phyloP scores from a whole-genome alignment of 805 yeast species.

The Saturnispora galanensis region DNA sequence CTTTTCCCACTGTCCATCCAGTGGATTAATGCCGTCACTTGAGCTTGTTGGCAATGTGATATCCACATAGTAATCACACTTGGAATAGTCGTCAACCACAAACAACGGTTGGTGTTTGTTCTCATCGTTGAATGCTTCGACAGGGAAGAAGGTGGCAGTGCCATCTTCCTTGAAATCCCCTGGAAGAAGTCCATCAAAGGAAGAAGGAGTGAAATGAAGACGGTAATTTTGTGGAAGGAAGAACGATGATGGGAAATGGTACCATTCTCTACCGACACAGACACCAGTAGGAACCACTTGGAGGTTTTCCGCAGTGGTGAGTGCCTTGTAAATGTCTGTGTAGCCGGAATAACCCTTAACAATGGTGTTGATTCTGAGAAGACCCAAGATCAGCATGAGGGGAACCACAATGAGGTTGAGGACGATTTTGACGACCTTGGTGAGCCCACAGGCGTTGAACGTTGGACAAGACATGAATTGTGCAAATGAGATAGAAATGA shows the following conservation, averaged over 20 bases:
- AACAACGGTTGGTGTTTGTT: constrained; percentile 58
- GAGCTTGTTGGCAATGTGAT: constrained; percentile 38
- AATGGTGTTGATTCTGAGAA: constrained; percentile 34
- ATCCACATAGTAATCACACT: constrained; percentile 69
- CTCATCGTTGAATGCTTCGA: constrained; percentile 63
- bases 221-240: constrained; percentile 59
- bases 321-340: constrained; percentile 6
- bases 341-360: constrained; percentile 34
- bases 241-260: constrained; percentile 81
- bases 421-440: constrained; percentile 4
- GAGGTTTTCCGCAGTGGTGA: background rate
- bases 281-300: constrained; percentile 29
- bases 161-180: constrained; percentile 59
- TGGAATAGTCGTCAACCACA: constrained; percentile 31
- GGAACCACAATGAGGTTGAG: constrained; percentile 5
- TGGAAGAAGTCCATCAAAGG: constrained; percentile 81
- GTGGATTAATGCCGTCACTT: constrained; percentile 24
- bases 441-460: constrained; percentile 8
- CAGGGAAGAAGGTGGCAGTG: constrained; percentile 37
- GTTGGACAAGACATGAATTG: constrained; percentile 26
- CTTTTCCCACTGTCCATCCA: constrained; percentile 35
- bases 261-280: constrained; percentile 95
- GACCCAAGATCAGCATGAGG: background rate
- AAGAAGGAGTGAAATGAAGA: constrained; percentile 59
- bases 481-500: constrained; percentile 55